Conservation (phyloP, 140 eudicot species). For the Cichorium intybus region DNA sequence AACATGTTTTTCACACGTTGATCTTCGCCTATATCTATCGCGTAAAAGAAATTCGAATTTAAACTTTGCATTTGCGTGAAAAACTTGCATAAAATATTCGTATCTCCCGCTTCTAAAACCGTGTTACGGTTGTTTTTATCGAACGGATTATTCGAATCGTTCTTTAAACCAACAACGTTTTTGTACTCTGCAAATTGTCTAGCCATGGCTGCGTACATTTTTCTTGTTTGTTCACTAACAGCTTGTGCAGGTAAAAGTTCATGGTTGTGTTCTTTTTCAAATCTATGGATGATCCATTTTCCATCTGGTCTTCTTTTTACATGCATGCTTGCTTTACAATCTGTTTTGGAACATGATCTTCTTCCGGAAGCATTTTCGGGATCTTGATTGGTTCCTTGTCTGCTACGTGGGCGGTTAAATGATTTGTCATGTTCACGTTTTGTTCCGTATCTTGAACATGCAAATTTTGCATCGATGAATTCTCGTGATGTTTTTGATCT, state of each 20-base stretch:
- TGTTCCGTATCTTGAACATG: slow-evolving; percentile 92
- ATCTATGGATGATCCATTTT: slow-evolving; percentile 82
- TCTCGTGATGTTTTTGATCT: slow-evolving; percentile 83
- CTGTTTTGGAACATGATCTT: slow-evolving; percentile 74
- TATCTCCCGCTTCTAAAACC: slow-evolving; percentile 60
- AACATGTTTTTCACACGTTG: slow-evolving; percentile 65
- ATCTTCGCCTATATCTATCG: slow-evolving; percentile 74
- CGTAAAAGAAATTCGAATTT: slow-evolving; percentile 84
- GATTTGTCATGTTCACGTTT: slow-evolving; percentile 86
- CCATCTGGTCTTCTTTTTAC: slow-evolving; percentile 85
- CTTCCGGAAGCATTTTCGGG: slow-evolving; percentile 70
- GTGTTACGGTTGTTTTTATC: slow-evolving; percentile 56
- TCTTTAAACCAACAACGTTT: slow-evolving; percentile 62
- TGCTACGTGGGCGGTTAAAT: slow-evolving; percentile 52
- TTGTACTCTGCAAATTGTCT: slow-evolving; percentile 87
- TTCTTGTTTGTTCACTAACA: slow-evolving; percentile 85
- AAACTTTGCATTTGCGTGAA: slow-evolving; percentile 66
- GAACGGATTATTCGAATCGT: slow-evolving; percentile 46
- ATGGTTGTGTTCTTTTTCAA: slow-evolving; percentile 82
- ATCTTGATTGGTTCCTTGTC: slow-evolving; percentile 62
- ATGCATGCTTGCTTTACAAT: slow-evolving; percentile 95
- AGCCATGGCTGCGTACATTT: slow-evolving; percentile 92
- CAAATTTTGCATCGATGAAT: slow-evolving; percentile 86
- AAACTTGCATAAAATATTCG: slow-evolving; percentile 46
- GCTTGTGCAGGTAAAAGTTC: slow-evolving; percentile 90